Conservation (phyloP, 1,284 basidiomycete genomes). For the Peniophora sp. region DNA sequence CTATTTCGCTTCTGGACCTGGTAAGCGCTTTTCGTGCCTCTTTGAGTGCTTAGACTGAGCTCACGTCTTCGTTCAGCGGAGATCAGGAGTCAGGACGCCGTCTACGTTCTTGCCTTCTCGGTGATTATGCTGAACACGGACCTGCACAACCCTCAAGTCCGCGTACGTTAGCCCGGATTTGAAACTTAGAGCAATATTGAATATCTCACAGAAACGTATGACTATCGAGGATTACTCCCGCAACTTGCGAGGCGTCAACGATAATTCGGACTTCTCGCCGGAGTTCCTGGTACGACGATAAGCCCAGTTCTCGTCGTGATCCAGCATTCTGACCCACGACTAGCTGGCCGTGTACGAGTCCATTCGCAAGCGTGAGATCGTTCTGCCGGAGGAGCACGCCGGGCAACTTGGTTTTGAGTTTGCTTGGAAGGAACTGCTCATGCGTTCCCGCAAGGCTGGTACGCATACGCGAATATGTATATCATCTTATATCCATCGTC, state of each 20-base stretch:
- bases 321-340: not conserved
- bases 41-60: slow-evolving; percentile 6
- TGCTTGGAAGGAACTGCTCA: slow-evolving; percentile 94
- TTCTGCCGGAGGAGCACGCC: slow-evolving; percentile 97
- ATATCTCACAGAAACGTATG: slow-evolving; percentile 81
- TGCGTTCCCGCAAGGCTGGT: slow-evolving; percentile 79
- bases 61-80: slow-evolving; percentile 47
- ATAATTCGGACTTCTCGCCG: slow-evolving; percentile 74
- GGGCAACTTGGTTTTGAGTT: slow-evolving; percentile 98
- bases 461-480: slow-evolving; percentile 16
- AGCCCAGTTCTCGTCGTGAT: slow-evolving; percentile 13
- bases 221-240: slow-evolving; percentile 89
- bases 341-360: slow-evolving; percentile 90
- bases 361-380: slow-evolving; percentile 90
- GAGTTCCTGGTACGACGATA: slow-evolving; percentile 68
- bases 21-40: slow-evolving; percentile 25
- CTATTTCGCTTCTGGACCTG: slow-evolving; percentile 82
- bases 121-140: slow-evolving; percentile 99
- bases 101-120: slow-evolving; percentile 92
- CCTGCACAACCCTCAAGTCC: slow-evolving; percentile 92
- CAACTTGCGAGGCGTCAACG: slow-evolving; percentile 93
- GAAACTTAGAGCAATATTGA: not conserved
- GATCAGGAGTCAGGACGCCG: slow-evolving; percentile 88
- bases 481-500: slow-evolving; percentile 5
- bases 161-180: slow-evolving; percentile 39